Evolutionary conservation across 371 early-diverging fungal species (phyloP).

Genomic region (Cladochytrium tenue): DNA sequence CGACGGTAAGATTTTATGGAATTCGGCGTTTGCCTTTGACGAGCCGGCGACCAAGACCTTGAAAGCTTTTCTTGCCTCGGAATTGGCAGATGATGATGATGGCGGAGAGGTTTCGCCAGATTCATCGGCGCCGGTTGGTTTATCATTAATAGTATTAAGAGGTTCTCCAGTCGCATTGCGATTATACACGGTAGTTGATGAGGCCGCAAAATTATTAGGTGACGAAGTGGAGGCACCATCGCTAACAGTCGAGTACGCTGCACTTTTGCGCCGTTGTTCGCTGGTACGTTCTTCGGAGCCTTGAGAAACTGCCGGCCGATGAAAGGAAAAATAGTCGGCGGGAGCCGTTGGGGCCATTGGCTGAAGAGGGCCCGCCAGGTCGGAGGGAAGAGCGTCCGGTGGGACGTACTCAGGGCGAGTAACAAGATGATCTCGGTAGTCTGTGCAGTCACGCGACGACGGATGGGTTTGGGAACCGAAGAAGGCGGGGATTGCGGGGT

Average conservation of each 20-base stretch:
- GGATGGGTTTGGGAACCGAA: not conserved
- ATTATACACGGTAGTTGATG: not conserved
- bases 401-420: no score
- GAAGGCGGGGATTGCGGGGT: not conserved
- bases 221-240: no score
- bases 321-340: no score
- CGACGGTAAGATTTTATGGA: constrained; percentile 8
- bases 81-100: not conserved
- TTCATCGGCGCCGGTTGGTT: not conserved
- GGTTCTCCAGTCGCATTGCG: not conserved
- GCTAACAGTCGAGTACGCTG: no score
- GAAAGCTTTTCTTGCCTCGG: not conserved
- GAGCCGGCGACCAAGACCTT: not conserved
- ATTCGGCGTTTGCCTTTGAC: constrained; percentile 13
- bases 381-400: not conserved
- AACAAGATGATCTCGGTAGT: not conserved
- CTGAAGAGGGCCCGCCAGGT: not conserved
- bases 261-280: no score
- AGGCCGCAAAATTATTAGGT: not conserved
- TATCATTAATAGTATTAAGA: not conserved
- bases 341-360: no score
- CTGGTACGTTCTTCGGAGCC: no score
- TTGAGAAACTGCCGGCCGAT: no score
- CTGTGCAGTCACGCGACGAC: not conserved
- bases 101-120: no score